These are phyloP conservation scores for Mycena haematopus DNA, from an alignment of 768 basidiomycete genomes.

Conservation along the genomic window DNA sequence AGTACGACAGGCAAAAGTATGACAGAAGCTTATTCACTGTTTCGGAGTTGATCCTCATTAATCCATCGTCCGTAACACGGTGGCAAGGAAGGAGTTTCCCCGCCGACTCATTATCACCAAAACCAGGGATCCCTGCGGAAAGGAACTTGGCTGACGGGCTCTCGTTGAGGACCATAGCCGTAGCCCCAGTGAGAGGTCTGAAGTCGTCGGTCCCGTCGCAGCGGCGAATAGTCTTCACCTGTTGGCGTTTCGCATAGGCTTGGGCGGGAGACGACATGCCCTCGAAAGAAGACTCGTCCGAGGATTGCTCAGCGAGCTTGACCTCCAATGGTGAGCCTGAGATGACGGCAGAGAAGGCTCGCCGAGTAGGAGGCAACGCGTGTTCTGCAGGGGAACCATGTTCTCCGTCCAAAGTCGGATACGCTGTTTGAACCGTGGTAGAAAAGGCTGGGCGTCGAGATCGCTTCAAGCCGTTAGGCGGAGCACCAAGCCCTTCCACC, in stretches of 20 bases:
- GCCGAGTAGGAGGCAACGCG: conserved; percentile 58
- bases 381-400: conserved; percentile 20
- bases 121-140: conserved; percentile 76
- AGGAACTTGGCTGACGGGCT: conserved; percentile 64
- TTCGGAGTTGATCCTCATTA: conserved; percentile 84
- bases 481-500: conserved; percentile 59
- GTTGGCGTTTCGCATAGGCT: conserved; percentile 79
- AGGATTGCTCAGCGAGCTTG: conserved; percentile 44
- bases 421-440: conserved; percentile 52
- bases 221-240: conserved; percentile 76
- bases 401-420: conserved; percentile 22
- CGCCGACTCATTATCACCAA: conserved; percentile 90
- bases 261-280: conserved; percentile 81
- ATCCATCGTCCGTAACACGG: conserved; percentile 90
- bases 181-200: conserved; percentile 72
- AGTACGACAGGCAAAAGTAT: conserved; percentile 2
- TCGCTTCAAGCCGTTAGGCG: conserved; percentile 61
- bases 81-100: conserved; percentile 96
- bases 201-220: conserved; percentile 87
- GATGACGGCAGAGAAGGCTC: conserved; percentile 80
- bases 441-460: conserved; percentile 72
- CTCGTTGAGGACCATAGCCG: conserved; percentile 57
- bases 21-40: conserved; percentile 63
- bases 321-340: conserved; percentile 62
- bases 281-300: conserved; percentile 69